Base-by-base conservation (phyloP, 2,329 filamentous ascomycete genomes). In the Pseudocercospora fuligena region DNA sequence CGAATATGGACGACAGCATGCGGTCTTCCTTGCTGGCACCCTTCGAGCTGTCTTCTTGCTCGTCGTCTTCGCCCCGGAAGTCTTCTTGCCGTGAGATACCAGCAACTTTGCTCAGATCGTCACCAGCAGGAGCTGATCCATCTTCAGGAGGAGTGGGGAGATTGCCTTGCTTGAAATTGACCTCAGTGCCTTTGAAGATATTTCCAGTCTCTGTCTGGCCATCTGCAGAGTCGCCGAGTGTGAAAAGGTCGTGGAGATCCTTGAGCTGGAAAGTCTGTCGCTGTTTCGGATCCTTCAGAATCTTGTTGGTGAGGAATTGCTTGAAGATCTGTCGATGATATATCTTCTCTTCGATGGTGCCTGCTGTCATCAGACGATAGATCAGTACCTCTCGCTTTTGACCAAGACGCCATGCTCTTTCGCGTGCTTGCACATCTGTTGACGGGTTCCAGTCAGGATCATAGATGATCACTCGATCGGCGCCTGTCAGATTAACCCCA, bases 391-490 rank as follows among this genome's bases (percentile, higher is more conserved):
- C 93, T 62, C 91, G 90, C 79, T 96, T 97, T 81, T 99, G 95
- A 0, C 95, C 95, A 1, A 99, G 82, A 65, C 95, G 89, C 95
- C 95, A 99, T 5, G 96, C 95, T 74, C 95, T 88, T 80, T 99
- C 95, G 57, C 95, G 90, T 16, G 95, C 95, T 80, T 99, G 95
- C 27, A 97, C 85, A 76, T 99, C 95, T 0, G 94, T 98, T 0
- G 94, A 97, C 1, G 94, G 95, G 74, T 98, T 98, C 95, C 95
- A 99, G 77, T 99, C 95, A 0, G 95, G 96, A 75, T 99, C 96
- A 76, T 95, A 99, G 63, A 99, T 98, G 76, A 99, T 97, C 70
- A 99, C 94, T 36, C 95, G 89, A 76, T 97, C 92, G 5, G 95
- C 95, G 7, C 95, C 95, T 0, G 95, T 99, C 23, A 99, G 83